Conservation (phyloP, 352 stramenopile species). For the Phytophthora multivora region DNA sequence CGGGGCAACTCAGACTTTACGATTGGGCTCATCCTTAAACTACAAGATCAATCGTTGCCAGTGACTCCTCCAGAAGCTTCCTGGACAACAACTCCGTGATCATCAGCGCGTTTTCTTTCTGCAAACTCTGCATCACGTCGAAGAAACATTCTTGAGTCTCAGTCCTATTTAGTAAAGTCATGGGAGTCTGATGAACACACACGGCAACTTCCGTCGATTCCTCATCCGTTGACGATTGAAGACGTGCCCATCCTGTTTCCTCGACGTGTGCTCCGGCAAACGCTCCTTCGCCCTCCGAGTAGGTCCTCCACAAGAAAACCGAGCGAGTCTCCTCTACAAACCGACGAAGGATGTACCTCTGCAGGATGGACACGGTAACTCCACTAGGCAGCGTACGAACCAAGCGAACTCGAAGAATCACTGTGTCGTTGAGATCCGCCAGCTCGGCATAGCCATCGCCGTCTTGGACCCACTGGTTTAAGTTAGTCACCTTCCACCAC, state of each 20-base stretch:
- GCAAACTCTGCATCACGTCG: slow-evolving; percentile 1
- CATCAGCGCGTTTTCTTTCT: neutral
- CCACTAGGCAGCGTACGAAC: neutral
- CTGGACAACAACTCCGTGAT: neutral
- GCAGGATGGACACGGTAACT: neutral
- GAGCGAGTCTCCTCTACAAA: neutral
- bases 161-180: no score
- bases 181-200: slow-evolving; percentile 1
- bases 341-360: slow-evolving; percentile 1
- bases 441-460: neutral
- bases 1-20: no score
- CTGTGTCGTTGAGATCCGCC: neutral
- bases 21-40: neutral
- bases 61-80: slow-evolving; percentile 3
- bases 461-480: slow-evolving; percentile 6
- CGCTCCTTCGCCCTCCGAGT: slow-evolving; percentile 2
- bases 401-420: neutral
- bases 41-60: neutral
- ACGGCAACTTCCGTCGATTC: neutral
- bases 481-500: slow-evolving; percentile 6
- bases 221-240: neutral
- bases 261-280: neutral
- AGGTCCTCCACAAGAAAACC: slow-evolving; percentile 5
- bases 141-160: no score
- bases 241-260: slow-evolving; percentile 2